Base-by-base conservation (phyloP, 352 stramenopile genomes). In the Albugo laibachii region DNA sequence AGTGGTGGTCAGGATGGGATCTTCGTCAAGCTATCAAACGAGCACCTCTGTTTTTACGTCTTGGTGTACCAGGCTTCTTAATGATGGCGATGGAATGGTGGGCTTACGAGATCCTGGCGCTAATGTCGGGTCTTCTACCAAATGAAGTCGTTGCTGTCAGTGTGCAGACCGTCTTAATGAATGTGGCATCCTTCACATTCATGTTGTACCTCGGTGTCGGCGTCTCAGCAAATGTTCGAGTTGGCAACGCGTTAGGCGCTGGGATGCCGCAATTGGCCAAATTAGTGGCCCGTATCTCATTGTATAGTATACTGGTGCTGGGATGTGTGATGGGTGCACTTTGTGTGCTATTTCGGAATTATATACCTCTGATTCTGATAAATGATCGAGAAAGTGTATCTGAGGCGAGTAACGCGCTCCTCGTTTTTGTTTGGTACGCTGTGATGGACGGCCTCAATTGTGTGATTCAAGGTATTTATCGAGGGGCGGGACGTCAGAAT, bases 21-120 rank as follows among this genome's bases (percentile, higher is more conserved):
- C 16, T 77, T 34, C 53, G 62, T 13, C 35, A 59, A 15, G 59
- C 62, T 0, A 15, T 58, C 10, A 49, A 51, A 5, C 63, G 76
- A 37, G 52, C 66, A 6, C 55, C 50, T 2, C 49, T 72, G 14
- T 75, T 84, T 47, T 51, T 80, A 5, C 48, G 47, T 21, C 59
- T 80, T 19, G 69, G 65, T 0, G 27, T 82, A 2, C 69, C 69
- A 1, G 62, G 61, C 5, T 57, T 72, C 49, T 39, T 79, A 4
- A 76, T 79, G 59, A 67, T 81, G 55, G 59, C 66, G 13, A 69
- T 78, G 46, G 72, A 82, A 41, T 82, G 65, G 65, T 80, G 69
- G 61, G 70, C 67, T 12, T 82, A 68, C 41, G 72, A 84, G 49
- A 53, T 79, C 18, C 58, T 84, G 37, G 67, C 72, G 13, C 37